Base-by-base conservation (phyloP, 768 basidiomycete genomes). In the Lactarius indigo region DNA sequence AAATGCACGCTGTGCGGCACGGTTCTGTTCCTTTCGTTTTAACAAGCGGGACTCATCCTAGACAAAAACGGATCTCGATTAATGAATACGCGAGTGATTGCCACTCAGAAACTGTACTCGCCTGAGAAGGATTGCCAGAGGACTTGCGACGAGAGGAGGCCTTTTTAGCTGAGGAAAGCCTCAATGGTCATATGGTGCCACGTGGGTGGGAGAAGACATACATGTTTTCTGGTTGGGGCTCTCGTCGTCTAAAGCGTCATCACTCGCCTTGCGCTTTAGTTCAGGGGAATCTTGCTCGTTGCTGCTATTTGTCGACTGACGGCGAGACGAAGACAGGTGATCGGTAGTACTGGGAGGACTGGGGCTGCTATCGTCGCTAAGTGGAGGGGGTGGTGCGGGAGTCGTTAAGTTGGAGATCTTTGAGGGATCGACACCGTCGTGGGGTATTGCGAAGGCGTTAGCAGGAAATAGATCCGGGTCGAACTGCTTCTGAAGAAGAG, bases 1-100 rank as follows among this genome's bases (percentile, higher is more conserved):
- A 81, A 99, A 99, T 1, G 96, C 96, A 61, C 96, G 88, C 77
- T 99, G 97, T 8, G 96, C 96, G 3, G 95, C 94, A 63, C 96
- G 84, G 72, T 99, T 99, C 78, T 98, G 96, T 72, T 98, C 92
- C 79, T 98, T 98, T 69, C 96, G 88, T 74, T 96, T 96, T 69
- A 91, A 68, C 5, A 94, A 77, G 28, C 91, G 85, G 5, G 82
- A 77, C 72, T 93, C 92, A 70, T 95, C 92, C 78, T 91, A 54
- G 10, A 31, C 52, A 62, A 15, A 12, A 57, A 54, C 64, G 33
- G 41, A 71, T 69, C 28, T 37, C 39, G 12, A 62, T 57, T 54
- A 35, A 69, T 65, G 39, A n/a, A 31, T 35, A 35, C 31, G 28
- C 8, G 42, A 5, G 52, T 23, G 17, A 30, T 26, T 39, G 44